Evolutionary conservation across 495 filamentous ascomycete species (phyloP), one percentile per base, ranked within the genome.

Genomic region (Hypoxylon lenormandii): DNA sequence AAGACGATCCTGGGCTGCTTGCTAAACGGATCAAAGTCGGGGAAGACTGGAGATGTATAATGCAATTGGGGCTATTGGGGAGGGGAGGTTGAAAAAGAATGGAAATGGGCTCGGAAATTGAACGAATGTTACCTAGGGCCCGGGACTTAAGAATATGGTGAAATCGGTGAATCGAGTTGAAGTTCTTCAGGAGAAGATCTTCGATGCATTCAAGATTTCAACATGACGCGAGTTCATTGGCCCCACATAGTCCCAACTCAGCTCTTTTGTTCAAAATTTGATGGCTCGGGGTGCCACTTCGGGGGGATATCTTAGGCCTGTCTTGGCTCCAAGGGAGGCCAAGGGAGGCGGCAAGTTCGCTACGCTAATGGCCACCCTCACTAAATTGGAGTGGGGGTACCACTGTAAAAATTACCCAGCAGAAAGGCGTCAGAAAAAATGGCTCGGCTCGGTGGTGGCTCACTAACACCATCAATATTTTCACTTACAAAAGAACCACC

Each of bases 131-230:
- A 51, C 61, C 49, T 46, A 61, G 43, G 30, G 11, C 16, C 48
- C 56, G 52, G 57, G 43, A 42, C 50, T 58, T 58, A 18, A 57
- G 36, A 23, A 22, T 21, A 15, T 19, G 47, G 21, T 50, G 50
- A 53, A 50, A 48, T 43, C 56, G 61, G 28, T 11, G n/a, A n/a
- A n/a, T n/a, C n/a, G n/a, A n/a, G n/a, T n/a, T 58, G 37, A 55
- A 19, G 45, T 22, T 62, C 43, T 60, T 62, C 61, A 63, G 68
- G 68, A 71, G 67, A 71, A 66, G 68, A 71, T 71, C 68, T 53
- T 62, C 68, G 68, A 71, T 71, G 46, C 53, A 54, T 71, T 61
- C 68, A 71, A 71, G 68, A 71, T 71, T 71, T 66, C 30, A 10
- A 66, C 40, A 66, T 71, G 68, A 66, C 68, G 68, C 68, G 68